Conservation (phyloP, 768 basidiomycete genomes). For the Mycena albidolilacea region DNA sequence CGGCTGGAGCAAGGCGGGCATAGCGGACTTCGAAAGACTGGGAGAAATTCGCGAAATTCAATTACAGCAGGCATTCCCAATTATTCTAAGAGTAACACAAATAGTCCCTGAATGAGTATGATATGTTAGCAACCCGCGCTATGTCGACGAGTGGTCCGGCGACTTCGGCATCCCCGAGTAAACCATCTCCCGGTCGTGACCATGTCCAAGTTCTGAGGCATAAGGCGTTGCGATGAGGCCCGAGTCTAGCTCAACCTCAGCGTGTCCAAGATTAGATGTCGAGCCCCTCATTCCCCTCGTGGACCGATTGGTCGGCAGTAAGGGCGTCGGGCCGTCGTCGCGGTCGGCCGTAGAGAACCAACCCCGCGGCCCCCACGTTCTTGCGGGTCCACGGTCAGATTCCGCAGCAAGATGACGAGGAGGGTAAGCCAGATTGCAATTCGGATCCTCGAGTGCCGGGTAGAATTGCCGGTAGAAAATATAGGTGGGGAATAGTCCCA, state of each 20-base stretch:
- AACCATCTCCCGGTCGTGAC: constrained; percentile 13
- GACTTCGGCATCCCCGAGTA: constrained; percentile 32
- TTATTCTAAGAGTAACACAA: constrained; percentile 15
- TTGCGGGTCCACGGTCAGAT: constrained; percentile 13
- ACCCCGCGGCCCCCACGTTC: not conserved
- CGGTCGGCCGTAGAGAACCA: constrained; percentile 23
- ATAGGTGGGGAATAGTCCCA: constrained; percentile 40
- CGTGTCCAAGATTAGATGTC: constrained; percentile 34
- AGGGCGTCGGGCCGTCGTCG: constrained; percentile 28
- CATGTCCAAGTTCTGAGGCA: not conserved
- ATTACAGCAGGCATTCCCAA: not conserved
- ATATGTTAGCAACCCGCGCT: not conserved
- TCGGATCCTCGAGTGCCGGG: constrained; percentile 42
- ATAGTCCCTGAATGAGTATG: constrained; percentile 20
- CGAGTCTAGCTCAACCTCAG: constrained; percentile 36
- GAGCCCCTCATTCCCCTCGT: constrained; percentile 19
- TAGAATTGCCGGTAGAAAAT: constrained; percentile 44
- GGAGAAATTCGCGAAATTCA: too few relatives aligned
- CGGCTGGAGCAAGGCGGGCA: not conserved
- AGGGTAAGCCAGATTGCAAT: constrained; percentile 41
- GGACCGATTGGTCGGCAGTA: constrained; percentile 35
- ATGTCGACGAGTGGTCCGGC: constrained; percentile 16
- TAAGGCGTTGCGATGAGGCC: constrained; percentile 36
- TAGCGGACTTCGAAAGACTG: not conserved
- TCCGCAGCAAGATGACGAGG: constrained; percentile 25